Evolutionary conservation across 352 stramenopile genomes (phyloP), one percentile per base, ranked within the genome.

Genomic region (Phytophthora pini): DNA sequence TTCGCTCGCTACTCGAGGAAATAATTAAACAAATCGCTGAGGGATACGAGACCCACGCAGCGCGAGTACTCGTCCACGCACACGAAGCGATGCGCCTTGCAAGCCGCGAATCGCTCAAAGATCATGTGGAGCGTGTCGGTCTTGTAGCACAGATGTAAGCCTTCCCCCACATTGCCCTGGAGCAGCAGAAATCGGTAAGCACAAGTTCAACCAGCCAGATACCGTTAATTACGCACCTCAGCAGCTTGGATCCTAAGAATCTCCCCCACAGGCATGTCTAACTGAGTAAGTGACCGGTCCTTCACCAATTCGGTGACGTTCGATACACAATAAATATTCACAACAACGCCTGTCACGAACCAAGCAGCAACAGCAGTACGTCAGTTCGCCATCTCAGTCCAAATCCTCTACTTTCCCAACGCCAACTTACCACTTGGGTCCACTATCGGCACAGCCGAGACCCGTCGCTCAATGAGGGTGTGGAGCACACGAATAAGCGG

Each of bases 401-500:
- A 47, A 39, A 29, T 32, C 36, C 20, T 22, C 11, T 36, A 31
- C 9, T 32, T 11, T 38, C 10, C 2, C 8, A 17, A 11, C 4
- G 17, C 0, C 3, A 9, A 86, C 80, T 60, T 74, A 93, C 87
- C 87, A 77, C 77, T 89, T 17, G 82, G 65, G 71, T 95, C 85
- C 46, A 93, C 82, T 71, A 95, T 95, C 27, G 87, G 87, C 41
- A 95, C 79, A 26, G 87, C 84, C 34, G 87, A 95, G 61, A 95
- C 84, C 65, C 84, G 81, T 59, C 83, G 69, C 56, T 95, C 87
- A 60, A 94, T 85, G 38, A 95, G 61, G 20, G 86, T 94, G 71
- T 97, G 86, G 48, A 98, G 82, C 57, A 98, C 94, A 62, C 97
- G 91, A 68, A 95, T 94, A 65, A 99, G 84, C 44, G 90, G 89